Evolutionary conservation across 2,329 filamentous ascomycete species (phyloP).

Genomic region (Alternaria viburni): DNA sequence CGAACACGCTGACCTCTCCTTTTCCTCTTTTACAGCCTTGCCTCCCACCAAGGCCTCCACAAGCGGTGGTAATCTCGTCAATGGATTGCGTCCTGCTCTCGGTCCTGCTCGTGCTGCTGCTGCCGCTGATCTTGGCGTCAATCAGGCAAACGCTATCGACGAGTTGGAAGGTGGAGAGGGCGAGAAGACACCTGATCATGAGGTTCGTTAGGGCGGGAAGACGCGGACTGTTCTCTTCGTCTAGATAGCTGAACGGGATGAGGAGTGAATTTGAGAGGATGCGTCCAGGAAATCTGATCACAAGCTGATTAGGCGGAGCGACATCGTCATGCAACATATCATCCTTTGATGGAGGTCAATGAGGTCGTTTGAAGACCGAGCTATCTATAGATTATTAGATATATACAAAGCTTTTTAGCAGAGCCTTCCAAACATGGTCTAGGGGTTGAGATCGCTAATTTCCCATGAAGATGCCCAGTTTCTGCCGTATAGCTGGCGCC

Average conservation of each 20-base stretch:
- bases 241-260: not conserved
- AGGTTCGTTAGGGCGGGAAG: conserved; percentile 18
- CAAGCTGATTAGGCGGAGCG: not conserved
- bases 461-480: not conserved
- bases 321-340: not conserved
- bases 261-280: not conserved
- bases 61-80: not conserved
- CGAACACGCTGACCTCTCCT: not conserved
- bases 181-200: conserved; percentile 20
- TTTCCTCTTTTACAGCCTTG: not conserved
- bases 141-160: not conserved
- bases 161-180: conserved; percentile 18
- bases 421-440: not conserved
- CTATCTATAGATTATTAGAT: not conserved
- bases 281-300: not conserved
- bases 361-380: not conserved
- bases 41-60: not conserved
- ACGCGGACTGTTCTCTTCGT: conserved; percentile 20
- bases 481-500: not conserved
- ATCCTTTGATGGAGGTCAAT: not conserved
- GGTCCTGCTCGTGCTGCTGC: not conserved
- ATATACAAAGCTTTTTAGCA: not conserved
- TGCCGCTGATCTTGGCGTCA: conserved; percentile 6
- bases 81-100: not conserved
- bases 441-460: not conserved